Base-by-base conservation (phyloP, 345 rosid genomes). In the Sonneratia alba region DNA sequence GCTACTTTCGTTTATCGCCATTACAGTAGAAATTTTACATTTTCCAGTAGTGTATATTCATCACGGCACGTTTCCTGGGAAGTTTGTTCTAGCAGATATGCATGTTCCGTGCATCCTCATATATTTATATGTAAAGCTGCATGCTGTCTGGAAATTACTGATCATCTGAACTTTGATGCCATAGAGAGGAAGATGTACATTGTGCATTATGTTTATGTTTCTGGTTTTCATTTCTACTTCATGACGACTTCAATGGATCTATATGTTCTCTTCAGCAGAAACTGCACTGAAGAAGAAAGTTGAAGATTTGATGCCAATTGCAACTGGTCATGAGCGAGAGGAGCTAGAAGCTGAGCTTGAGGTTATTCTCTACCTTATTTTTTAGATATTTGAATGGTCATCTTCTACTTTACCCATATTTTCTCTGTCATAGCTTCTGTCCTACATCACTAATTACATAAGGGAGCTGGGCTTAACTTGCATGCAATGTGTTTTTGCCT, bases 271-370 rank as follows among this genome's bases (percentile, higher is more conserved):
- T 48, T 13, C 16, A 48, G 55, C 68, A 48, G 73, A 40, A 47
- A 47, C 75, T 18, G 42, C 79, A n/a, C 43, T 77, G 53, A 79
- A 79, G 79, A 81, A 75, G 77, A 84, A 66, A 34, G 79, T 81
- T 71, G 85, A 84, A 74, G 85, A 80, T 77, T 73, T 81, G 27
- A 75, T 81, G 83, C 90, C 86, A 14, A 84, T 83, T 72, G 90
- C 88, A 14, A 86, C 87, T 34, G 87, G 87, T n/a, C 86, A 83
- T 42, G 87, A 86, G 75, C 78, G 81, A 36, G 85, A 84, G 81
- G 90, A 86, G 79, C 85, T 84, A 24, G 83, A 83, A 75, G 86
- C 86, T 36, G 84, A 86, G 83, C 73, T 76, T 36, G 56, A 72
- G 82, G 80, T 74, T 9, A 42, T 43, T 45, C 38, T 56, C 57